Percentiles rank a stretch among this genome's conserved stretches.
phyloP scores from a whole-genome alignment of 192 early-diverging fungal species.

The Pilobolus umbonatus region DNA sequence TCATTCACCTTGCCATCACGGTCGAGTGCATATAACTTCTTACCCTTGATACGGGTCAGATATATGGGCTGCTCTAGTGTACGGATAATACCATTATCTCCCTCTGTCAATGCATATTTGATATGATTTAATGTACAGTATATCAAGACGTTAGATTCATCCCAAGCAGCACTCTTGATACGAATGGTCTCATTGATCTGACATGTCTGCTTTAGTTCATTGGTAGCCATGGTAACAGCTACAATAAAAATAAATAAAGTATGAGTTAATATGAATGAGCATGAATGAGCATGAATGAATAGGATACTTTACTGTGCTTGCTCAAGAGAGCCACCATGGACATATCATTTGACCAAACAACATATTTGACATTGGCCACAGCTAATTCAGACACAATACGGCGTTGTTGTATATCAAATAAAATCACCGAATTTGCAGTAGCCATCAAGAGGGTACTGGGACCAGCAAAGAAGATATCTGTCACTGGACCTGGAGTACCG shows the following conservation, averaged over 20 bases:
- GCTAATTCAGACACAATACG: constrained; percentile 70
- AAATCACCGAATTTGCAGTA: constrained; percentile 80
- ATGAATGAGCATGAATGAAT: not conserved
- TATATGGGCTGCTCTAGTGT: constrained; percentile 97
- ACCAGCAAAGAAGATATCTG: constrained; percentile 87
- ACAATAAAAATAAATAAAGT: constrained; percentile 6
- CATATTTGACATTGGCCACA: constrained; percentile 87
- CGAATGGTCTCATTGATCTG: constrained; percentile 96
- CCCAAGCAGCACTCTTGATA: constrained; percentile 97
- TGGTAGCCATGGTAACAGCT: constrained; percentile 87
- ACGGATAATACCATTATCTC: constrained; percentile 96
- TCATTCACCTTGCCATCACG: constrained; percentile 85
- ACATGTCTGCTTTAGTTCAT: constrained; percentile 82
- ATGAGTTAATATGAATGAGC: not conserved
- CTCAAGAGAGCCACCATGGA: constrained; percentile 82
- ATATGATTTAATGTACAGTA: constrained; percentile 98
- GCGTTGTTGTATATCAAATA: constrained; percentile 89
- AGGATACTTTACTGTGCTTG: constrained; percentile 80
- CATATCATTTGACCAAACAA: constrained; percentile 90
- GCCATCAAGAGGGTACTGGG: constrained; percentile 79
- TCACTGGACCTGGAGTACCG: constrained; percentile 70
- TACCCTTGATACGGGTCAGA: constrained; percentile 80
- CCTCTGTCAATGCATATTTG: constrained; percentile 93
- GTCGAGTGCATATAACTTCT: constrained; percentile 82
- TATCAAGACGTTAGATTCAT: constrained; percentile 84